Conservation (phyloP, 371 early-diverging fungal genomes). For the Mucor sp. region DNA sequence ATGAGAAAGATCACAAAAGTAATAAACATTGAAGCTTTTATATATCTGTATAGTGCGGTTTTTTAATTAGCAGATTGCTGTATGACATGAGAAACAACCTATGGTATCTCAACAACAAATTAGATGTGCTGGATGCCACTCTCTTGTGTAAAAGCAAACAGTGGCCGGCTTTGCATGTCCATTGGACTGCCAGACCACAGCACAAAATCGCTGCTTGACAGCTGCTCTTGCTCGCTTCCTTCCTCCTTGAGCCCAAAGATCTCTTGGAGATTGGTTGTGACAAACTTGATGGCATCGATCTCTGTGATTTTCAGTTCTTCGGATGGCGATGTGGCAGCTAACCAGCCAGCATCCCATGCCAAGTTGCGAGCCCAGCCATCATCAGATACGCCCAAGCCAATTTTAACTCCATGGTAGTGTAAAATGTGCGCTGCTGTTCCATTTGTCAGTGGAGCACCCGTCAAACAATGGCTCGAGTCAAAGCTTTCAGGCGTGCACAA, state of each 20-base stretch:
- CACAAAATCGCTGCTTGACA: conserved; percentile 33
- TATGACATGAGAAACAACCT: neutral
- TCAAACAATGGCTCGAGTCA: conserved; percentile 67
- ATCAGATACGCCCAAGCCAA: conserved; percentile 61
- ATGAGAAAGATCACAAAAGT: neutral
- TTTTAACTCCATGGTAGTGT: conserved; percentile 62
- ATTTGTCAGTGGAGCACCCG: conserved; percentile 60
- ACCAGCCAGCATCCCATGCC: conserved; percentile 83
- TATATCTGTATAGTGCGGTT: neutral
- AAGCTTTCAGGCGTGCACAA: conserved; percentile 70
- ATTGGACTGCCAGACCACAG: conserved; percentile 60
- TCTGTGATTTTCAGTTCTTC: conserved; percentile 45
- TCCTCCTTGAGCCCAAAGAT: conserved; percentile 51
- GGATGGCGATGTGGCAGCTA: conserved; percentile 41
- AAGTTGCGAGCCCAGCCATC: conserved; percentile 65
- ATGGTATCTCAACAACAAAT: neutral
- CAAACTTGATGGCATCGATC: conserved; percentile 70
- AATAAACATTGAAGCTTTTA: neutral
- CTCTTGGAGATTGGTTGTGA: conserved; percentile 71
- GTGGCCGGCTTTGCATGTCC: conserved; percentile 51
- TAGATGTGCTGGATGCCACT: conserved; percentile 11
- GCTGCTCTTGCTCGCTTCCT: neutral
- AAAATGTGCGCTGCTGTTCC: conserved; percentile 66
- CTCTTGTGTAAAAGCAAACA: conserved; percentile 30
- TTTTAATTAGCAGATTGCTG: neutral